phyloP scores from a whole-genome alignment of 768 basidiomycete species.

The Suillus plorans region DNA sequence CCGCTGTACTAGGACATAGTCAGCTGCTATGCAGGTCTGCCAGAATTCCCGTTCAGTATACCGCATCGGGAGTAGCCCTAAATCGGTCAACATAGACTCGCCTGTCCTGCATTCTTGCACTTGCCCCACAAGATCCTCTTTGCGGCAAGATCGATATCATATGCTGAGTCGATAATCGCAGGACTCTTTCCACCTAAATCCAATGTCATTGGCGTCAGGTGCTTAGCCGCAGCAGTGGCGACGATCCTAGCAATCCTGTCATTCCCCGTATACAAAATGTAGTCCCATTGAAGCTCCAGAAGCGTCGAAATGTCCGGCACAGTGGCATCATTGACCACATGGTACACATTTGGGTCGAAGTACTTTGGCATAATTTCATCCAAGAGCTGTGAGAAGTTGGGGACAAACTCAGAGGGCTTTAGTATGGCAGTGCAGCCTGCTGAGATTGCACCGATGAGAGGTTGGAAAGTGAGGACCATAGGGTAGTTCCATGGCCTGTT shows the following conservation, averaged over 20 bases:
- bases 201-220: constrained; percentile 34
- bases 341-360: constrained; percentile 49
- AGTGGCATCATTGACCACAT: constrained; percentile 52
- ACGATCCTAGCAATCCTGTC: constrained; percentile 24
- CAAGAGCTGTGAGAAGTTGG: constrained; percentile 49
- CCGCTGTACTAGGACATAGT: constrained; percentile 45
- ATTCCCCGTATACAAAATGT: constrained; percentile 40
- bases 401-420: constrained; percentile 62
- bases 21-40: constrained; percentile 42
- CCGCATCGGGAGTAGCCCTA: neutral
- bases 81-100: constrained; percentile 13
- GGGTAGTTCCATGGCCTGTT: constrained; percentile 73
- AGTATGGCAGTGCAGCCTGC: constrained; percentile 67
- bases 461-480: constrained; percentile 50
- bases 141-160: constrained; percentile 51
- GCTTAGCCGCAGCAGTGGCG: constrained; percentile 24
- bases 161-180: constrained; percentile 42
- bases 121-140: constrained; percentile 71
- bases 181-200: constrained; percentile 44
- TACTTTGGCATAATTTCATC: constrained; percentile 56
- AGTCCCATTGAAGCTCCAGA: constrained; percentile 30
- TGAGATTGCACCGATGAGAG: constrained; percentile 68
- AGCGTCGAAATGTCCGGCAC: constrained; percentile 38
- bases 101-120: constrained; percentile 64
- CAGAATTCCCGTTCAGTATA: neutral